A percentile compares a stretch with the other conserved stretches of the same genome.
These are phyloP conservation scores for Haplographium delicatum DNA, from an alignment of 495 filamentous ascomycete genomes.

Conservation along the genomic window DNA sequence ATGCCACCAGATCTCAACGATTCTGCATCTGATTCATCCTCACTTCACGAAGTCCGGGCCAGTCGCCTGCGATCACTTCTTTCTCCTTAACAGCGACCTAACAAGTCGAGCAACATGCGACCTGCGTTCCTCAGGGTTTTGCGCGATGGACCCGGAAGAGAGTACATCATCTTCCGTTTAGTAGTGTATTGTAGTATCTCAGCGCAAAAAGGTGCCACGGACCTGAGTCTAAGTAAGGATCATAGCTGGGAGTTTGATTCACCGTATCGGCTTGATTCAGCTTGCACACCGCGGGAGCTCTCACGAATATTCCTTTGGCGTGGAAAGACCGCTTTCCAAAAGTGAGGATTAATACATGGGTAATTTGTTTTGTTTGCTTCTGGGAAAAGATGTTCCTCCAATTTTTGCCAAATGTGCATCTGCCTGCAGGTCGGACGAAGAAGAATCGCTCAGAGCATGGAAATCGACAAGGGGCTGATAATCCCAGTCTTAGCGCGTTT, in stretches of 20 bases:
- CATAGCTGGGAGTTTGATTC: conserved; percentile 13
- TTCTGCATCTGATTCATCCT: not conserved
- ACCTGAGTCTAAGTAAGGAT: conserved; percentile 5
- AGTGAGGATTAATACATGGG: too few relatives aligned
- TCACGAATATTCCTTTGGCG: too few relatives aligned
- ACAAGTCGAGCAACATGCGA: not conserved
- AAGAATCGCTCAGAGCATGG: not conserved
- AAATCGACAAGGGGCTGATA: conserved; percentile 8
- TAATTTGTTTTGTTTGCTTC: conserved; percentile 17
- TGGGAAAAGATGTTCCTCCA: conserved; percentile 3
- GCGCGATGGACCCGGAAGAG: too few relatives aligned
- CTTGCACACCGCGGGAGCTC: too few relatives aligned
- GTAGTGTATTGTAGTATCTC: too few relatives aligned
- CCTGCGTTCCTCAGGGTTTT: not conserved
- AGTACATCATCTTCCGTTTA: too few relatives aligned
- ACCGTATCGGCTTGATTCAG: conserved; percentile 16
- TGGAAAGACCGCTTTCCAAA: too few relatives aligned
- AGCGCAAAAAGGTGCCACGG: conserved; percentile 5
- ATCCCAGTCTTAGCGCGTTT: conserved; percentile 19
- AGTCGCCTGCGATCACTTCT: too few relatives aligned
- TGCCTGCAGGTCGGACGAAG: conserved; percentile 10
- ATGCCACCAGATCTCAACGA: too few relatives aligned
- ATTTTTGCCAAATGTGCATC: not conserved
- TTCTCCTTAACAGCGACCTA: too few relatives aligned
- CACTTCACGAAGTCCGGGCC: too few relatives aligned